Percentiles rank a stretch among this genome's conserved stretches.
Conservation (phyloP, 306 rosid genomes). For the Malus orientalis region DNA sequence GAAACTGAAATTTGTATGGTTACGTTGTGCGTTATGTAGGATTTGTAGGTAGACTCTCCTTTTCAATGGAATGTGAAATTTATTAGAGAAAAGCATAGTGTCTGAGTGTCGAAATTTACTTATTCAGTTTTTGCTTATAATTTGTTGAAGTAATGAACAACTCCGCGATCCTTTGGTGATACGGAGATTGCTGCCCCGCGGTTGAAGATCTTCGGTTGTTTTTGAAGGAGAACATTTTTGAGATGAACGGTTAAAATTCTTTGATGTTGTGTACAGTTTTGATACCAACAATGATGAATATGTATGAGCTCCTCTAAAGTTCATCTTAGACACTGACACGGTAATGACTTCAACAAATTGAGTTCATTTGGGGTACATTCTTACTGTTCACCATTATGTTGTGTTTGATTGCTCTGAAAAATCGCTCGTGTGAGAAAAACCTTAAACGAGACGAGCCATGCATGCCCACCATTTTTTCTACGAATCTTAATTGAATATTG, state of each 20-base stretch:
- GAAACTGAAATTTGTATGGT: conserved; percentile 5
- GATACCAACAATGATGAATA: not conserved
- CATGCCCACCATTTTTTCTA: no score
- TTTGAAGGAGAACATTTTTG: not conserved
- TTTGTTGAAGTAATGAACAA: not conserved
- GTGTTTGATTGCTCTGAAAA: no score
- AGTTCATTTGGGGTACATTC: not conserved
- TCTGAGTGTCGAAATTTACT: not conserved
- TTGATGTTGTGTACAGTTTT: not conserved
- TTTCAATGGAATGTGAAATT: not conserved
- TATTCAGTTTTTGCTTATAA: not conserved
- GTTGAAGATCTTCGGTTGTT: not conserved
- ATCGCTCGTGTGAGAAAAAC: no score
- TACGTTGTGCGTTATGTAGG: conserved; percentile 1
- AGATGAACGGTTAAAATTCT: not conserved
- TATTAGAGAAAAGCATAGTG: not conserved
- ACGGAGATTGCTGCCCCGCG: not conserved
- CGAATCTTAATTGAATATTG: not conserved
- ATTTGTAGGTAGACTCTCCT: conserved; percentile 4
- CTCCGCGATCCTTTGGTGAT: not conserved
- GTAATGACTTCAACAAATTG: not conserved
- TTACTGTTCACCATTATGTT: no score
- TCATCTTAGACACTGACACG: no score
- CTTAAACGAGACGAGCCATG: no score
- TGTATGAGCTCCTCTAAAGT: no score